phyloP scores from a whole-genome alignment of 1,139 yeast species.

The Pneumocystis canis region DNA sequence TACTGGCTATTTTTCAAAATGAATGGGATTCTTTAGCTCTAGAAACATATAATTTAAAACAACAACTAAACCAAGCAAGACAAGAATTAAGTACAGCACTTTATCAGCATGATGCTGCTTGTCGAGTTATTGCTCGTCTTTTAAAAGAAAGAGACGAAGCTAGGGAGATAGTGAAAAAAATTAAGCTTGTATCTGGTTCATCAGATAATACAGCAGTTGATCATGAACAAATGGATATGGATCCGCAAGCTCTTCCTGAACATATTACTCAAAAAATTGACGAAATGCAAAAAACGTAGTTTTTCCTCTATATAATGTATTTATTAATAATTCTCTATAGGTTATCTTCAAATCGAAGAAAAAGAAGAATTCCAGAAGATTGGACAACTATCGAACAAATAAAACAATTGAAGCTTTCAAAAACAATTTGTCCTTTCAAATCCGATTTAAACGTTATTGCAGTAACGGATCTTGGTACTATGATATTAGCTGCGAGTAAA shows the following conservation, averaged over 20 bases:
- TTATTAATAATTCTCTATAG: neutral
- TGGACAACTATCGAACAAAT: constrained; percentile 10
- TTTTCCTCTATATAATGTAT: neutral
- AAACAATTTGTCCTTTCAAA: neutral
- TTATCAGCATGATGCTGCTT: constrained; percentile 82
- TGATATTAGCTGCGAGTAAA: neutral
- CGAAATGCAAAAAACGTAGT: neutral
- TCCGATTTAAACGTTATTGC: neutral
- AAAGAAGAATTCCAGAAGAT: constrained; percentile 10
- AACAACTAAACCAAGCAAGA: constrained; percentile 50
- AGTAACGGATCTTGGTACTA: neutral
- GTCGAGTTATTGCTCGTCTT: constrained; percentile 65
- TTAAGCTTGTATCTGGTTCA: constrained; percentile 16
- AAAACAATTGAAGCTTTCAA: neutral
- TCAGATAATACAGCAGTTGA: neutral
- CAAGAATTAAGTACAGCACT: constrained; percentile 54
- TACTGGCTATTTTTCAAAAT: constrained; percentile 60
- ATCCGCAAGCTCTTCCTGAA: neutral
- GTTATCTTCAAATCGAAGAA: constrained; percentile 9
- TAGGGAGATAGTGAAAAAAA: constrained; percentile 39
- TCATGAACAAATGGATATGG: neutral
- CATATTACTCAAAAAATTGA: neutral
- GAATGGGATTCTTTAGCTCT: constrained; percentile 85
- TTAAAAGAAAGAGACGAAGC: constrained; percentile 65
- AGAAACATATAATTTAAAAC: constrained; percentile 63